Base-by-base conservation (phyloP, 345 rosid genomes). In the Euphorbia peplus region DNA sequence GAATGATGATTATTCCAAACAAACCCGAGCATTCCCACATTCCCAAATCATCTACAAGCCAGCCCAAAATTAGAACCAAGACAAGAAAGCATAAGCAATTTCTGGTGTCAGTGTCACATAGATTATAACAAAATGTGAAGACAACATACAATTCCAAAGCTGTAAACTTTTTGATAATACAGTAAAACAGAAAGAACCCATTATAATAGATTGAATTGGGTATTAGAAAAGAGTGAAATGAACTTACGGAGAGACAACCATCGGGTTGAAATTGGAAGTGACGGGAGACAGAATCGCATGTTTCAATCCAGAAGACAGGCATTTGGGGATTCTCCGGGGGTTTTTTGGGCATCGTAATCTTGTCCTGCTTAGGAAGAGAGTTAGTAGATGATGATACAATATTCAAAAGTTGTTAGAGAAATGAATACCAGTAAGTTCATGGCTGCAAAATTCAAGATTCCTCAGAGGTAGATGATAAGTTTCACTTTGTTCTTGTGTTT, bases 281-380 rank as follows among this genome's bases (percentile, higher is more conserved):
- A 39, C 80, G 90, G 55, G 91, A 83, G 58, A 90, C 81, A 21
- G 97, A 77, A 37, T 83, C 91, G 0, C 92, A 79, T n/a, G 85
- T 88, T 64, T 91, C 99, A 26, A 87, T 67, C 98, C 98, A 95
- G 73, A 41, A 69, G 61, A 91, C 75, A 0, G 88, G 84, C 21
- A 70, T 53, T 2, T 82, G 44, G 0, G 70, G 35, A 37, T 72
- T 68, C 62, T 63, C 70, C n/a, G 70, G 76, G 51, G 63, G 70
- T 61, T 71, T 68, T 71, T 71, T 67, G 28, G 56, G 50, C 73
- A 67, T 19, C 66, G 0, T 68, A 48, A 72, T 63, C 60, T 47
- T 67, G 29, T 57, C 51, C 76, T 71, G 15, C 19, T 54, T 32
- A 30, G 19, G 25, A 19, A 56, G 3, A 41, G 5, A 16, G 7